Percentiles rank a stretch among this genome's conserved stretches.
These are phyloP conservation scores for Tranzscheliella williamsii DNA, from an alignment of 1,284 basidiomycete genomes.

Conservation along the genomic window DNA sequence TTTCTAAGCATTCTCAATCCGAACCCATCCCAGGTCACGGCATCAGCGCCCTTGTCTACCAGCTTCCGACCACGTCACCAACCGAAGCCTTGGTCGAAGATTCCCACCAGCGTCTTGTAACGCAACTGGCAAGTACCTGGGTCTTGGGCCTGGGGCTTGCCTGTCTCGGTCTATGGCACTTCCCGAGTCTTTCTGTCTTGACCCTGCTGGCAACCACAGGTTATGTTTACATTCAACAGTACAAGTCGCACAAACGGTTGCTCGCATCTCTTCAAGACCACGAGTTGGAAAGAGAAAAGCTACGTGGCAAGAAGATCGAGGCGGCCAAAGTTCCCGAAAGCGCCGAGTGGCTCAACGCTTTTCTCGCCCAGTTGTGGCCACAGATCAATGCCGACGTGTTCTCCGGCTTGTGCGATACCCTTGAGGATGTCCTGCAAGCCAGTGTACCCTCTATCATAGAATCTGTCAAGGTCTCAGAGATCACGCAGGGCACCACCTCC, in stretches of 20 bases:
- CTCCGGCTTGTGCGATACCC: conserved; percentile 20
- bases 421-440: conserved; percentile 49
- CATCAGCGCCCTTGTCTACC: background rate
- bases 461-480: conserved; percentile 41
- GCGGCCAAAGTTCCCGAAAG: conserved; percentile 19
- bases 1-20: background rate
- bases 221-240: background rate
- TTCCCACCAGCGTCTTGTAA: background rate
- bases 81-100: background rate
- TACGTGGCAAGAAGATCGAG: conserved; percentile 1
- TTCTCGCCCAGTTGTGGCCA: conserved; percentile 33
- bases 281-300: conserved; percentile 4
- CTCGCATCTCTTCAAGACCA: background rate
- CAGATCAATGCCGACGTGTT: conserved; percentile 43
- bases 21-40: background rate
- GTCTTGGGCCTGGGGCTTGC: background rate
- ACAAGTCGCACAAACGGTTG: background rate
- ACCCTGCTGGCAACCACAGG: background rate
- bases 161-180: background rate
- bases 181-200: background rate
- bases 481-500: conserved; percentile 39
- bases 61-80: background rate
- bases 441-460: conserved; percentile 41
- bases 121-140: background rate
- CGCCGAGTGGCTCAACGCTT: conserved; percentile 45